Evolutionary conservation across 129 eudicot species (phyloP).

Genomic region (Escallonia rubra): DNA sequence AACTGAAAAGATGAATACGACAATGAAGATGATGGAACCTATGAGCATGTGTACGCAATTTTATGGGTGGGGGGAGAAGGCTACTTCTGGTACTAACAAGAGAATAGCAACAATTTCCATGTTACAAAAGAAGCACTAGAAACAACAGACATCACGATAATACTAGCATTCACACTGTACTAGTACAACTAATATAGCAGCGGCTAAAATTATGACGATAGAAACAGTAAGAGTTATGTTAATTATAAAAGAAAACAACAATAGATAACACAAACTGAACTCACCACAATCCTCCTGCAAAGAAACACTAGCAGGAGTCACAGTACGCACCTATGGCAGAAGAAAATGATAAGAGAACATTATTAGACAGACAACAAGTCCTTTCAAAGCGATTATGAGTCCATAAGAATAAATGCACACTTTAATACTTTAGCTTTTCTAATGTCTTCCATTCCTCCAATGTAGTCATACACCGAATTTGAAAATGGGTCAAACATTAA

Average conservation of each 20-base stretch:
- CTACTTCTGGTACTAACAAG: too few species aligned
- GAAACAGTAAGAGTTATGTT: not conserved
- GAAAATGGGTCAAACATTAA: constrained; percentile 79
- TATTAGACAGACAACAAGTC: not conserved
- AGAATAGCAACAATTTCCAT: too few species aligned
- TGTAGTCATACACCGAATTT: constrained; percentile 67
- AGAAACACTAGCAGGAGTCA: constrained; percentile 51
- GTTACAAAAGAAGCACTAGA: too few species aligned
- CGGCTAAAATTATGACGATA: not conserved
- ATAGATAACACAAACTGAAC: constrained; percentile 6
- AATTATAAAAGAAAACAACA: not conserved
- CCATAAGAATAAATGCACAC: constrained; percentile 46
- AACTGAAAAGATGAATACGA: not conserved
- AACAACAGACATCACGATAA: too few species aligned
- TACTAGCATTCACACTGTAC: too few species aligned
- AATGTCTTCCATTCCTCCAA: constrained; percentile 69
- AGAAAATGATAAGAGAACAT: constrained; percentile 8
- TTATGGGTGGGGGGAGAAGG: too few species aligned
- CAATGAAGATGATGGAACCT: not conserved
- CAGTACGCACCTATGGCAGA: constrained; percentile 54
- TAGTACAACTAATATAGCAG: too few species aligned
- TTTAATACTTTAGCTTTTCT: constrained; percentile 77
- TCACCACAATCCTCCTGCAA: constrained; percentile 65
- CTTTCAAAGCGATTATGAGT: constrained; percentile 1
- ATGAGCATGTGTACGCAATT: not conserved